These are phyloP conservation scores for Leishmania mexicana DNA, from an alignment of 208 protist species.

Conservation along the genomic window DNA sequence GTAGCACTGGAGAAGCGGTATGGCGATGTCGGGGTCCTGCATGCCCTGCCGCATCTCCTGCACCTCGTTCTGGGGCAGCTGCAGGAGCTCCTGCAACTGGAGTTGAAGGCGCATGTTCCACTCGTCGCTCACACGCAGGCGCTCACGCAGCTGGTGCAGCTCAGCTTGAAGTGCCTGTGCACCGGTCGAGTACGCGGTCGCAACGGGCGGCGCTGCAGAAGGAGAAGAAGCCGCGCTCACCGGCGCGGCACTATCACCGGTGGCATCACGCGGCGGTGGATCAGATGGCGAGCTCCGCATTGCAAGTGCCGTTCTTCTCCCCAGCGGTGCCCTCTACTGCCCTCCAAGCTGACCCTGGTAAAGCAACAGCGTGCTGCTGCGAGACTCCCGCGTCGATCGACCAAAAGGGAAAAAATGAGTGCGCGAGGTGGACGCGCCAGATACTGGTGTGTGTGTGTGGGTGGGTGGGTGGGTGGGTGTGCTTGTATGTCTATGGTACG, in stretches of 20 bases:
- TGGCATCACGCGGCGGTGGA: background rate
- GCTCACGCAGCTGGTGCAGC: conserved; percentile 55
- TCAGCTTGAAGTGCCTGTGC: conserved; percentile 33
- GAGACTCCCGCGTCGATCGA: background rate
- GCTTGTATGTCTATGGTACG: background rate
- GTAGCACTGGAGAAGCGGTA: conserved; percentile 87
- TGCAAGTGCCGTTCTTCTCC: background rate
- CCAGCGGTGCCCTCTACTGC: background rate
- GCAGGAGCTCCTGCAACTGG: conserved; percentile 76
- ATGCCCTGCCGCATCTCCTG: conserved; percentile 67
- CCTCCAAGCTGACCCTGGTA: background rate
- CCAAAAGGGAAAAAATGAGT: background rate
- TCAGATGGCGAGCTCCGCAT: background rate
- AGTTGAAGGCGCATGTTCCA: conserved; percentile 80
- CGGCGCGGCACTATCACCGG: background rate
- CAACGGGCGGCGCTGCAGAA: conserved; percentile 2
- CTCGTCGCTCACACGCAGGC: conserved; percentile 73
- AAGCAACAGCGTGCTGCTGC: background rate
- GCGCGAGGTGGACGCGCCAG: background rate
- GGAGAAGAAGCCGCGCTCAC: background rate
- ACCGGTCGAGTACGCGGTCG: background rate
- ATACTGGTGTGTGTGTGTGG: background rate
- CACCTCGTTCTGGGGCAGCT: conserved; percentile 65
- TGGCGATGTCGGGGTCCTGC: conserved; percentile 82
- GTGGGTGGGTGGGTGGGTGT: background rate